phyloP scores from a whole-genome alignment of 805 yeast genomes.

The Lipomyces kockii region DNA sequence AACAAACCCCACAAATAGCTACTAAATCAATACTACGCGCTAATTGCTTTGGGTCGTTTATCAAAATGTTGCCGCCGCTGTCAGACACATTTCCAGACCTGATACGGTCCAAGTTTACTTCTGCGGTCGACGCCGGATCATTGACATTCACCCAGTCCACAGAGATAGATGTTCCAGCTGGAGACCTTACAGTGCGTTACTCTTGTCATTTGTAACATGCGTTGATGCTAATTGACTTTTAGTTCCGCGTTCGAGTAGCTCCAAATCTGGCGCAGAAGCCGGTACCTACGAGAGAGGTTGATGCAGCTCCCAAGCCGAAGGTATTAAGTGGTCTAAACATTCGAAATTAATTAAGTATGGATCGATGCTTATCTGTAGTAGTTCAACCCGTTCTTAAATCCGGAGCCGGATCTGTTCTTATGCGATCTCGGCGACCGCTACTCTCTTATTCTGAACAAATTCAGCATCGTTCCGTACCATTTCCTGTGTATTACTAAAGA shows the following conservation, averaged over 20 bases:
- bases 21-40: neutral
- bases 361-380: neutral
- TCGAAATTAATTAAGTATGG: conserved; percentile 17
- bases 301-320: conserved; percentile 11
- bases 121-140: conserved; percentile 54
- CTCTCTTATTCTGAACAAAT: conserved; percentile 79
- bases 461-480: conserved; percentile 80
- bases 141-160: conserved; percentile 59
- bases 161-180: conserved; percentile 44
- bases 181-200: conserved; percentile 38
- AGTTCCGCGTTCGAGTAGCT: conserved; percentile 46
- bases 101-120: conserved; percentile 39
- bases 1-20: neutral
- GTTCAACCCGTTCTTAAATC: conserved; percentile 72
- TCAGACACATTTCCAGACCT: conserved; percentile 49
- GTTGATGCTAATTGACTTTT: conserved; percentile 25
- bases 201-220: conserved; percentile 18
- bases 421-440: conserved; percentile 57
- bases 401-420: conserved; percentile 73
- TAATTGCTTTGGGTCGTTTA: neutral
- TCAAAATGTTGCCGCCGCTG: conserved; percentile 36
- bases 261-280: conserved; percentile 48
- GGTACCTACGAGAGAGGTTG: conserved; percentile 15
- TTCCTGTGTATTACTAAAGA: conserved; percentile 76
- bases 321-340: neutral